phyloP scores from a whole-genome alignment of 2,329 filamentous ascomycete species.

The Fusarium aywerte region DNA sequence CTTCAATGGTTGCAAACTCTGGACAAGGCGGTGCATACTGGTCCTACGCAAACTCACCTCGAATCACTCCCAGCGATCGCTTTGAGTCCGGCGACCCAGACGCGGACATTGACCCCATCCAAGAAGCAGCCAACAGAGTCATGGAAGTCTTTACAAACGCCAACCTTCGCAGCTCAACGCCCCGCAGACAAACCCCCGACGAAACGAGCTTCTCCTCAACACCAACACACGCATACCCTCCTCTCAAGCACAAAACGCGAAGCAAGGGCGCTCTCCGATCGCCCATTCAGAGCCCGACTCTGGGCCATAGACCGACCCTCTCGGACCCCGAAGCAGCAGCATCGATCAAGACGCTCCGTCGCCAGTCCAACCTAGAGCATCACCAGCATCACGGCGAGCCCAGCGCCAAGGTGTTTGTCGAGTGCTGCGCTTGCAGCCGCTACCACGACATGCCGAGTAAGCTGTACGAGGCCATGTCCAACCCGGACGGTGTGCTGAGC shows the following conservation, averaged over 20 bases:
- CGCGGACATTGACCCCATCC: slow-evolving; percentile 45
- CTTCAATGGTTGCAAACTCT: slow-evolving; percentile 2
- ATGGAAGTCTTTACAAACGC: slow-evolving; percentile 48
- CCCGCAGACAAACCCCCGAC: slow-evolving; percentile 34
- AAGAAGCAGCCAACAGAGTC: slow-evolving; percentile 48
- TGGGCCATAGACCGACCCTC: slow-evolving; percentile 32
- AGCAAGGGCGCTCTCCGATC: slow-evolving; percentile 38
- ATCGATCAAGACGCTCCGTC: slow-evolving; percentile 22
- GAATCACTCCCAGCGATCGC: slow-evolving; percentile 29
- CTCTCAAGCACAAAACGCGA: slow-evolving; percentile 50
- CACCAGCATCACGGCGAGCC: slow-evolving; percentile 50
- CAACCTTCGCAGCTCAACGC: slow-evolving; percentile 31
- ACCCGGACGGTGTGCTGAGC: slow-evolving; percentile 65
- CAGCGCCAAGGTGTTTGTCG: slow-evolving; percentile 71
- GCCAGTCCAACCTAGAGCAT: slow-evolving; percentile 19
- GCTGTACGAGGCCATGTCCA: slow-evolving; percentile 72
- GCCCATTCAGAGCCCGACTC: slow-evolving; percentile 22
- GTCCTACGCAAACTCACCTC: slow-evolving; percentile 39
- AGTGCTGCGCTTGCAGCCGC: slow-evolving; percentile 72
- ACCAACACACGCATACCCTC: slow-evolving; percentile 52
- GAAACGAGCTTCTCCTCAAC: slow-evolving; percentile 46
- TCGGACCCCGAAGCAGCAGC: slow-evolving; percentile 22
- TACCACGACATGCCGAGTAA: slow-evolving; percentile 74
- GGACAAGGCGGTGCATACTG: slow-evolving; percentile 37
- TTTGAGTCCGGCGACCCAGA: slow-evolving; percentile 33